Percentiles rank a stretch among this genome's conserved stretches.
phyloP scores from a whole-genome alignment of 202 grass and related monocot species.

The Sporobolus alterniflorus region DNA sequence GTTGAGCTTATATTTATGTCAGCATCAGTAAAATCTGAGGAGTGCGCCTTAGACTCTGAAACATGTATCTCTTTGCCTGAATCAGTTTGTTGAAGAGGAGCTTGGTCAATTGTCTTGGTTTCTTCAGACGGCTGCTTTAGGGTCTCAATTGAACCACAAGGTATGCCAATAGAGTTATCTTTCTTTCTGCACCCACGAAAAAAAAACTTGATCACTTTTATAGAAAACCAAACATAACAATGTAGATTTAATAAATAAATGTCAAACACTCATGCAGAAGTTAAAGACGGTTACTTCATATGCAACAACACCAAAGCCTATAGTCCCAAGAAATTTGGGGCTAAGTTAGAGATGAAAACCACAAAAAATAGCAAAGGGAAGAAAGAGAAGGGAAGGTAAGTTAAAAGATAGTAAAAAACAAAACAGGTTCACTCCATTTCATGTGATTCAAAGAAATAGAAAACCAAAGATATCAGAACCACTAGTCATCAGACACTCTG shows the following conservation, averaged over 20 bases:
- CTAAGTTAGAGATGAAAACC: neutral
- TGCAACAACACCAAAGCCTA: neutral
- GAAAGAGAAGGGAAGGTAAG: neutral
- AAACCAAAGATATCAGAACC: neutral
- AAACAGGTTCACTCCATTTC: neutral
- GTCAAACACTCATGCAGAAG: neutral
- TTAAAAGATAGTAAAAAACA: neutral
- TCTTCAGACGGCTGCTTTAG: neutral
- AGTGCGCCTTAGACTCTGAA: constrained; percentile 25
- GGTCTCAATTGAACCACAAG: constrained; percentile 1
- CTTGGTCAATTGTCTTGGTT: constrained; percentile 30
- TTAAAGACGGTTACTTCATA: neutral
- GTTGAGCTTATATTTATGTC: constrained; percentile 42
- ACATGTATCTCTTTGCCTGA: constrained; percentile 22
- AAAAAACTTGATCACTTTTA: constrained; percentile 15
- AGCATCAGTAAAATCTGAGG: constrained; percentile 26
- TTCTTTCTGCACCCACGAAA: constrained; percentile 42
- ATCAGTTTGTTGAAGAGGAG: constrained; percentile 49
- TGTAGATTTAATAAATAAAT: constrained; percentile 16
- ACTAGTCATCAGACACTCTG: neutral
- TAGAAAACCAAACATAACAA: neutral
- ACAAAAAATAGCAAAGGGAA: neutral
- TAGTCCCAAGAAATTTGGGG: neutral
- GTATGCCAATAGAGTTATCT: constrained; percentile 20
- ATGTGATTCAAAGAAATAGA: neutral